Evolutionary conservation across 495 filamentous ascomycete genomes (phyloP), one percentile per base, ranked within the genome.

Genomic region (Endocarpon pusillum): DNA sequence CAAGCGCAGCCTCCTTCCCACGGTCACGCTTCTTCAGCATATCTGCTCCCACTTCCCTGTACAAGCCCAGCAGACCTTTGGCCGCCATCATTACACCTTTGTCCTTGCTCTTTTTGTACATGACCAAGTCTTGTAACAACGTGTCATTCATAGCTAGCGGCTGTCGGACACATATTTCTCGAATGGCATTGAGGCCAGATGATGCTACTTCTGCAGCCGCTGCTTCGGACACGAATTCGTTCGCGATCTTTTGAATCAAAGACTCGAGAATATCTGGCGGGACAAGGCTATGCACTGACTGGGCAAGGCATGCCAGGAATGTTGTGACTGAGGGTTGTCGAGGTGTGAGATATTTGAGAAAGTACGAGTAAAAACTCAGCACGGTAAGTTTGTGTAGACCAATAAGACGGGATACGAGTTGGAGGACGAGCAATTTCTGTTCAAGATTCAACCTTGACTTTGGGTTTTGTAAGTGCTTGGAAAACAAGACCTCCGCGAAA

Each of bases 71-170:
- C 10, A 99, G 59, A 36, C 85, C 86, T 46, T 85, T 81, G 9
- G 85, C 83, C 11, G 87, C 91, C 87, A 99, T 96, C 66, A 91
- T 79, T 9, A 91, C 82, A 39, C 85, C 85, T 57, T 96, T 96
- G 48, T 99, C 91, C 47, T 96, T 96, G 49, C 81, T 89, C 58
- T 87, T 92, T 37, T 84, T 70, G 55, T 99, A 99, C 71, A 85
- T 74, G 10, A 94, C 83, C 21, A 99, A 57, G 60, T 97, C 89
- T 52, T 96, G 89, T n/a, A 99, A 62, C 9, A 96, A 62, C 0
- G 87, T 92, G 39, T 92, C 80, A 41, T 80, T 83, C 78, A 99
- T 96, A 12, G 86, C 89, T 15, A 96, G 59, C 15, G 91, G 89
- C 46, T 96, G 87, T 34, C 89, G 66, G 2, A 72, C 75, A 49